Percentiles rank a stretch among this genome's conserved stretches.
phyloP scores from a whole-genome alignment of 805 yeast genomes.

The Candida ipomoeae region DNA sequence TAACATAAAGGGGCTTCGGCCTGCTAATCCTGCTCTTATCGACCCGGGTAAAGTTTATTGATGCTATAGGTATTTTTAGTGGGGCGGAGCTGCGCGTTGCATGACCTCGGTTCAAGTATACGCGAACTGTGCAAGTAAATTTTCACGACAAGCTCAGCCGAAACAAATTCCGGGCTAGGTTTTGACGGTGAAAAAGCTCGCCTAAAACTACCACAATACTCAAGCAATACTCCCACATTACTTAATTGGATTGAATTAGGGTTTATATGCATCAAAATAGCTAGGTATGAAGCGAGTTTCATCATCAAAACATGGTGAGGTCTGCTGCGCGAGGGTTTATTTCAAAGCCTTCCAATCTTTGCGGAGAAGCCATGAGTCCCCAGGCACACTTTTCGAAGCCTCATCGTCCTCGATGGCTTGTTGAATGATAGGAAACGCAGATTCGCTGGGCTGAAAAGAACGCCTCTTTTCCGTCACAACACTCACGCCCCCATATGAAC shows the following conservation, averaged over 20 bases:
- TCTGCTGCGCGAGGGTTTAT: background rate
- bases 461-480: constrained; percentile 14
- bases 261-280: background rate
- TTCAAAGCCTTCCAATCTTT: constrained; percentile 12
- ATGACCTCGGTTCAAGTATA: background rate
- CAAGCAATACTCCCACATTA: background rate
- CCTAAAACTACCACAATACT: background rate
- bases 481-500: constrained; percentile 31
- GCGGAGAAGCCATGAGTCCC: constrained; percentile 15
- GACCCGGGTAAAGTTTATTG: no score
- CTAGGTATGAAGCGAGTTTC: background rate
- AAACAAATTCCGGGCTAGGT: no score
- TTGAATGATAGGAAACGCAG: constrained; percentile 9
- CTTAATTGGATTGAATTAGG: background rate
- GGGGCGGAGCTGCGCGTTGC: no score
- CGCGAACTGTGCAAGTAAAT: background rate
- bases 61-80: no score
- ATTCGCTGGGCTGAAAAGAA: constrained; percentile 9
- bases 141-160: background rate
- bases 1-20: no score
- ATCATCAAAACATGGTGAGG: background rate
- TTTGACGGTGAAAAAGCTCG: no score
- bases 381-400: constrained; percentile 14
- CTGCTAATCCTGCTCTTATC: no score
- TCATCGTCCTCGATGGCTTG: constrained; percentile 13